Evolutionary conservation across 2,329 filamentous ascomycete species (phyloP).

Genomic region (Alternaria triticina): DNA sequence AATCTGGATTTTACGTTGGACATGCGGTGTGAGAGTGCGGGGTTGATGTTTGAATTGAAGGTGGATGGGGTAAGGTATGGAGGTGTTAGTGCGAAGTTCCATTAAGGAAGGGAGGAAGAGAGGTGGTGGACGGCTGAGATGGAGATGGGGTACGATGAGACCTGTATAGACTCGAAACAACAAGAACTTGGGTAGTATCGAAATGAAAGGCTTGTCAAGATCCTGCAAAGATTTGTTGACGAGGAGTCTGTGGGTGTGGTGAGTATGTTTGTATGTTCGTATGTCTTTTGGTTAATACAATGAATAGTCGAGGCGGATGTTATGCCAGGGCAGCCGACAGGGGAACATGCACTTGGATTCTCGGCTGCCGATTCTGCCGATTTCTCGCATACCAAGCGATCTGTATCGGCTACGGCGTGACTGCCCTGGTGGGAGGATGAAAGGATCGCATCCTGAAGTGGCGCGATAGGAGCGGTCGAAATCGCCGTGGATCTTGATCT

Average conservation of each 20-base stretch:
- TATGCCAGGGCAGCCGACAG: neutral
- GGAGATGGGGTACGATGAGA: neutral
- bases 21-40: constrained; percentile 81
- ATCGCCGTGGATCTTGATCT: neutral
- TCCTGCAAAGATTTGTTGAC: neutral
- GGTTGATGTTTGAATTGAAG: constrained; percentile 77
- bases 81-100: constrained; percentile 78
- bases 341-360: neutral
- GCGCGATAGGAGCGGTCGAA: neutral
- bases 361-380: neutral
- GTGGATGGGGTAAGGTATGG: constrained; percentile 81
- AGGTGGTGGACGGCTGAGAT: neutral
- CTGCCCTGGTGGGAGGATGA: neutral
- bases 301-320: neutral
- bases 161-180: neutral
- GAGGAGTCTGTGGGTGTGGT: neutral
- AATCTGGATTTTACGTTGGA: constrained; percentile 83
- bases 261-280: too few species aligned
- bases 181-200: neutral
- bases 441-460: neutral
- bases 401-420: neutral
- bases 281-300: too few species aligned
- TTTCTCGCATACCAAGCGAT: neutral
- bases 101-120: constrained; percentile 53
- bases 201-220: too few species aligned